Evolutionary conservation across 352 stramenopile species (phyloP).

Genomic region (Elongisporangium anandrum): DNA sequence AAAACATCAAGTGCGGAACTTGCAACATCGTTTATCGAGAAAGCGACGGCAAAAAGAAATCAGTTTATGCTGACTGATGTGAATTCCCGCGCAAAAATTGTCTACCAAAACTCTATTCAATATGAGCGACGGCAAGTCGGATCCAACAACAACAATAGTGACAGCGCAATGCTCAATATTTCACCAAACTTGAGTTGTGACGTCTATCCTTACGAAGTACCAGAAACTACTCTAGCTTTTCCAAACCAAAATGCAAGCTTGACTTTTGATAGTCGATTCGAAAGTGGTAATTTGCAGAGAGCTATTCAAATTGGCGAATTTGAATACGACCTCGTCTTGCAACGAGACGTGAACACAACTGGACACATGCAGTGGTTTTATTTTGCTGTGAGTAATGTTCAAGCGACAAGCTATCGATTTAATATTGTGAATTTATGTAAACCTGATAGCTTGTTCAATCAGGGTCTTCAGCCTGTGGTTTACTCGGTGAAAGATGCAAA

Average conservation of each 20-base stretch:
- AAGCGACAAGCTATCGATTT: slow-evolving; percentile 62
- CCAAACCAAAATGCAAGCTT: slow-evolving; percentile 23
- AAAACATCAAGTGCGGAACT: slow-evolving; percentile 4
- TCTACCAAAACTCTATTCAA: slow-evolving; percentile 44
- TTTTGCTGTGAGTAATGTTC: slow-evolving; percentile 86
- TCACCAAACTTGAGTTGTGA: neutral
- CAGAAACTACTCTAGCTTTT: slow-evolving; percentile 19
- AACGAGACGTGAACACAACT: slow-evolving; percentile 80
- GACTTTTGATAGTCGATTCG: slow-evolving; percentile 91
- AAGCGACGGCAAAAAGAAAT: slow-evolving; percentile 9
- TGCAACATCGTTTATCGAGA: slow-evolving; percentile 22
- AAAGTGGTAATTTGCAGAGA: slow-evolving; percentile 89
- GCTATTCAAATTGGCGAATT: slow-evolving; percentile 75
- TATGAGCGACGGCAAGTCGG: slow-evolving; percentile 2
- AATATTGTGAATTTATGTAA: slow-evolving; percentile 94
- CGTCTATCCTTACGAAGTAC: slow-evolving; percentile 32
- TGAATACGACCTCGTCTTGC: slow-evolving; percentile 90
- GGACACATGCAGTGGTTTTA: slow-evolving; percentile 93
- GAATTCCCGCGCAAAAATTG: slow-evolving; percentile 27
- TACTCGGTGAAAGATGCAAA: slow-evolving; percentile 77
- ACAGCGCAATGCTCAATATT: neutral
- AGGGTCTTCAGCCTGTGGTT: slow-evolving; percentile 87
- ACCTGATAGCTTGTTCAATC: slow-evolving; percentile 88
- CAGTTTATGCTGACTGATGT: slow-evolving; percentile 40
- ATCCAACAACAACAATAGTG: neutral